Evolutionary conservation across 2,329 filamentous ascomycete species (phyloP), one percentile per base, ranked within the genome.

Genomic region (Cladosporium sp.): DNA sequence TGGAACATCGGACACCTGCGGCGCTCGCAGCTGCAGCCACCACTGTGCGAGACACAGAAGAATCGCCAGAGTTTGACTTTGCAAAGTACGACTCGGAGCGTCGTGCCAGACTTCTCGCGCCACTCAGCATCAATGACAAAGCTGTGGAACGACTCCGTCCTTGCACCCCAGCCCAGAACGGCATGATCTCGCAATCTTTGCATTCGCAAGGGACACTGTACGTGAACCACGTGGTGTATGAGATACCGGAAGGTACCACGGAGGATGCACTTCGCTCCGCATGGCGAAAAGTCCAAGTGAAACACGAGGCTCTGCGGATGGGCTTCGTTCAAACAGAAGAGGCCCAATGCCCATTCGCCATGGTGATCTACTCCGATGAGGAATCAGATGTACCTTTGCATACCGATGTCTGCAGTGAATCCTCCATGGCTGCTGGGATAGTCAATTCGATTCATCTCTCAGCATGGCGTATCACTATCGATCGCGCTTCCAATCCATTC

Each of bases 141-240:
- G 68, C 65, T 1, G 68, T 85, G 11, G 84, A 90, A 68, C 79
- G 83, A 1, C 74, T 95, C 4, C 82, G 90, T 0, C 93, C 93
- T 0, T 96, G 92, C 74, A 96, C 93, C 0, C 83, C 90, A 0
- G 81, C 93, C 0, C 93, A 97, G 72, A 85, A 86, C 59, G 92
- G 91, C 0, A 93, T 97, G 85, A 75, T 97, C 59, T 88, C 88
- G 0, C 87, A 92, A 21, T 96, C 90, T 68, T 74, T 90, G 21
- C 84, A 87, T 63, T 92, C 90, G 0, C 77, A 84, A 0, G 91
- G 91, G 0, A 74, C 78, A 2, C 80, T 90, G 41, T 97, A 97
- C 74, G 86, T 96, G 73, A 97, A 96, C 72, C 87, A 87, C 66
- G 79, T 92, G 44, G 81, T 82, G 24, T 85, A 90, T 72, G 72